Evolutionary conservation across 108 stramenopile species (phyloP).

Genomic region (Craspedostauros australis): DNA sequence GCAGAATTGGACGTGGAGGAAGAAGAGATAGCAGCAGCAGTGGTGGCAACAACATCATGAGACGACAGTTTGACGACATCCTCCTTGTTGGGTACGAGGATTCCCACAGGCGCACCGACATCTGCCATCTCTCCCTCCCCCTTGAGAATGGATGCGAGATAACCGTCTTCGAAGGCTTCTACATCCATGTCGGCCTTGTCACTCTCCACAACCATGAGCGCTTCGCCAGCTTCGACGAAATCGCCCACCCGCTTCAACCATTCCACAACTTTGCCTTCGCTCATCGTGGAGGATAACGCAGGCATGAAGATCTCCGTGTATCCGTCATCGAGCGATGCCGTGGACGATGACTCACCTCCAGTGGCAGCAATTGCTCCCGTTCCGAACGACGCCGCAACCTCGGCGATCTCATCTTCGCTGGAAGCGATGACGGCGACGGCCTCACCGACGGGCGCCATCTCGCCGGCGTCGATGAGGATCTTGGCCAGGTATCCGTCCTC

Average conservation of each 20-base stretch:
- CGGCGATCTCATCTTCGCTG: constrained; percentile 49
- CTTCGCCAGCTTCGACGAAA: constrained; percentile 72
- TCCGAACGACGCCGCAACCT: constrained; percentile 33
- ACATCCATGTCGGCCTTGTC: constrained; percentile 93
- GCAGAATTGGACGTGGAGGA: background rate
- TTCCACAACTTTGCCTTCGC: constrained; percentile 82
- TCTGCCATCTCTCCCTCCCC: constrained; percentile 65
- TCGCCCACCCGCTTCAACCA: constrained; percentile 83
- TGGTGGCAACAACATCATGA: constrained; percentile 26
- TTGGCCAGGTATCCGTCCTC: constrained; percentile 87
- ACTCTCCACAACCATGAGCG: constrained; percentile 87
- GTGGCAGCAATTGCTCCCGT: constrained; percentile 18
- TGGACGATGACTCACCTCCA: constrained; percentile 50
- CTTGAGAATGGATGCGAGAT: constrained; percentile 77
- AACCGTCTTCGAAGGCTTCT: constrained; percentile 85
- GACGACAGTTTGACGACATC: constrained; percentile 48
- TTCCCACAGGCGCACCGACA: constrained; percentile 74
- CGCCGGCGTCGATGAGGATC: constrained; percentile 78
- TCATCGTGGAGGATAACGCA: constrained; percentile 89
- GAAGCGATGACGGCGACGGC: constrained; percentile 79
- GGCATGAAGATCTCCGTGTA: constrained; percentile 70
- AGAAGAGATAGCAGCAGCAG: background rate
- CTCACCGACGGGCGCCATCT: constrained; percentile 75
- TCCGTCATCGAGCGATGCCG: too few relatives aligned
- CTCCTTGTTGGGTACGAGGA: constrained; percentile 58